These are phyloP conservation scores for Ensete glaucum DNA, from an alignment of 176 grass and related monocot genomes.

Conservation along the genomic window DNA sequence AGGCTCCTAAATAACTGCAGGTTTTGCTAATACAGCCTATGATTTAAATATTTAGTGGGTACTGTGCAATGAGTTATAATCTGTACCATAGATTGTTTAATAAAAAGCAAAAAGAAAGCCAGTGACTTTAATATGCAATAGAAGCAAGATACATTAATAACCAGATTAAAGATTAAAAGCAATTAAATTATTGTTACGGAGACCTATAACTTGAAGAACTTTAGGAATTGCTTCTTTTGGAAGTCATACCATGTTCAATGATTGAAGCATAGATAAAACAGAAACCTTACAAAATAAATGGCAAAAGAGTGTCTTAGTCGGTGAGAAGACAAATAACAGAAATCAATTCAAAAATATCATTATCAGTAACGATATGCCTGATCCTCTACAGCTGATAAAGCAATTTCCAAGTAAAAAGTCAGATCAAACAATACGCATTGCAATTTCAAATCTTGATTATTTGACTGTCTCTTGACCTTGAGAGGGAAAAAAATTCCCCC, in stretches of 20 bases:
- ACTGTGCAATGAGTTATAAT: too few species aligned
- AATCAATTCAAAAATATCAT: neutral
- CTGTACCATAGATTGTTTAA: neutral
- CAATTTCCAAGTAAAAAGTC: neutral
- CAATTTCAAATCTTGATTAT: neutral
- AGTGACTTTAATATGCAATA: neutral
- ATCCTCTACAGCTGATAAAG: neutral
- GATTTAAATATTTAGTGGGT: neutral
- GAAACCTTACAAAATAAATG: neutral
- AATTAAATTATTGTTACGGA: neutral
- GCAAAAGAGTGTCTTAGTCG: neutral
- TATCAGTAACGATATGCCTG: neutral
- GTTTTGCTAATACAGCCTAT: neutral
- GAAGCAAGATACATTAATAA: neutral
- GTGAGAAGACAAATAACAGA: neutral
- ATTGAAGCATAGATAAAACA: neutral
- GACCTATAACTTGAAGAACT: neutral
- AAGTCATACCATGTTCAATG: neutral
- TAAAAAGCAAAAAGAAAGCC: neutral
- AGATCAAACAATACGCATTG: neutral
- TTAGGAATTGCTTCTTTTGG: neutral
- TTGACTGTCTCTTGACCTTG: neutral
- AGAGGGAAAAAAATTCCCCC: neutral
- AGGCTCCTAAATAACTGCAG: neutral
- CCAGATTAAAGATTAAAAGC: neutral